Evolutionary conservation across 441 rosid genomes (phyloP).

Genomic region (Dalechampia spathulata): DNA sequence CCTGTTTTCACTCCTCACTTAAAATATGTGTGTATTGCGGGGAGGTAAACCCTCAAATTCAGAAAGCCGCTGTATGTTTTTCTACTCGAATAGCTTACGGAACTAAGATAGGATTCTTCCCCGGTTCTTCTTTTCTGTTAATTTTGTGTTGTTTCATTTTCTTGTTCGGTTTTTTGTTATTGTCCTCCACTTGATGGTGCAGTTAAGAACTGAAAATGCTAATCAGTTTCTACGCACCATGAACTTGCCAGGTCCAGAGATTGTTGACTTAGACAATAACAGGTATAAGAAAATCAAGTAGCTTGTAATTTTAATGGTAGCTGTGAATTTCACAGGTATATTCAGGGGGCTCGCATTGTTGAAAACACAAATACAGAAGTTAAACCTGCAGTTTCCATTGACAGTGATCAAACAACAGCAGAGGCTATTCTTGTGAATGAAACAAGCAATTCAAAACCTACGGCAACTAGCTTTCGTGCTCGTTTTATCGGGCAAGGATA

Average conservation of each 20-base stretch:
- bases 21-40: slow-evolving; percentile 82
- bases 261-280: too few relatives aligned
- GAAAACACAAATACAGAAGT: slow-evolving; percentile 33
- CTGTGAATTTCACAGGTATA: slow-evolving; percentile 46
- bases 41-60: slow-evolving; percentile 44
- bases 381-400: slow-evolving; percentile 28
- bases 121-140: too few relatives aligned
- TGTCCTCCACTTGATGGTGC: too few relatives aligned
- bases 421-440: slow-evolving; percentile 40
- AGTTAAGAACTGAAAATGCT: too few relatives aligned
- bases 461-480: slow-evolving; percentile 45
- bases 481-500: slow-evolving; percentile 87
- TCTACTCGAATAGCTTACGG: too few relatives aligned
- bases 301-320: background rate
- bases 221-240: too few relatives aligned
- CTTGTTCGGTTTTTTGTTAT: too few relatives aligned
- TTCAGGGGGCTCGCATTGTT: slow-evolving; percentile 54
- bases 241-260: too few relatives aligned
- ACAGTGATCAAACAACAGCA: slow-evolving; percentile 31
- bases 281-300: too few relatives aligned
- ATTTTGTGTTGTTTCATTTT: too few relatives aligned
- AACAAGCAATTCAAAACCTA: slow-evolving; percentile 22
- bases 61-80: too few relatives aligned
- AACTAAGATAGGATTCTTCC: too few relatives aligned
- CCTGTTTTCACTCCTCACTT: slow-evolving; percentile 68